Evolutionary conservation across 2,329 filamentous ascomycete species (phyloP), one percentile per base, ranked within the genome.

Genomic region (Westerdykella aurantiaca): DNA sequence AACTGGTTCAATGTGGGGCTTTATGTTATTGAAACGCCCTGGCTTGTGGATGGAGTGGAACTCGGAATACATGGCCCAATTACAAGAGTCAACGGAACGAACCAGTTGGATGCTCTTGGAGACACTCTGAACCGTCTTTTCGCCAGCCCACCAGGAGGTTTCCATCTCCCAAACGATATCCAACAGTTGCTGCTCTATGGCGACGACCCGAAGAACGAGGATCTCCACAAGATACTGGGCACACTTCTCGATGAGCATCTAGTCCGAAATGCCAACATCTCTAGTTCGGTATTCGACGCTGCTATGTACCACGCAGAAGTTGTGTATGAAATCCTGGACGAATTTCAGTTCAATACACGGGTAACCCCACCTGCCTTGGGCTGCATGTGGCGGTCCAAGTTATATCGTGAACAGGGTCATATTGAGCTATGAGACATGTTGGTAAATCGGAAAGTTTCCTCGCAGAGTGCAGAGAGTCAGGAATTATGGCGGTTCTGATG

Each of bases 361-460:
- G 5, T 31, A 6, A 6, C 3, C 11, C 12, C 5, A 12, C 31
- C 12, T 12, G 12, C 12, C 7, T 33, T 33, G 4, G 31, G 31
- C 31, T 10, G 42, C 49, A 13, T 63, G 45, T 3, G 49, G 50
- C 23, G 51, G 53, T 31, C 63, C 55, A 21, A 58, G 61, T 17
- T 57, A 39, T 7, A 21, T 21, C 18, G 18, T 21, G 18, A 21
- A 21, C 18, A 21, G 18, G 18, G 6, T 21, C 18, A 21, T 21
- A 21, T 6, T 21, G 18, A 21, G 18, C 18, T 21, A 6, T 21
- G 18, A 21, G 4, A 21, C 18, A 21, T 21, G 18, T 3, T 21
- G 18, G 18, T 21, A 21, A 6, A 21, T 21, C 18, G 18, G 6
- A 21, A 21, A 21, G 18, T 21, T 21, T 21, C 6, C 18, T 21